Base-by-base conservation (phyloP, 176 grass and related monocot genomes). In the Rhynchospora tenuis region DNA sequence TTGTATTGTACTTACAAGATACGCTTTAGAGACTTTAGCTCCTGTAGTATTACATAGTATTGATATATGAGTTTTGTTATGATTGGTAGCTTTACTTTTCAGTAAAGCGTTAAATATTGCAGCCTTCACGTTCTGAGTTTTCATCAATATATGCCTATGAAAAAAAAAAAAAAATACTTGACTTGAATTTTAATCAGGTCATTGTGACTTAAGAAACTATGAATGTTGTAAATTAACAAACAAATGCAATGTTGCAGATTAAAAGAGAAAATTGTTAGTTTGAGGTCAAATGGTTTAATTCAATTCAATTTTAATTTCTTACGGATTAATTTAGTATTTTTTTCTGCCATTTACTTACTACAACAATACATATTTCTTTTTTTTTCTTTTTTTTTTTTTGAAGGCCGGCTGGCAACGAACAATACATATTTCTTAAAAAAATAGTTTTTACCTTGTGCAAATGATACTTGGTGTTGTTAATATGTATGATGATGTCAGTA, bases 401-500 rank as follows among this genome's bases (percentile, higher is more conserved):
- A n/a, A n/a, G n/a, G n/a, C n/a, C n/a, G n/a, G n/a, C n/a, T n/a
- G n/a, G n/a, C n/a, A n/a, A n/a, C n/a, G n/a, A 71, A 71, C 14
- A 44, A 44, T 27, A 9, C 19, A 19, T 71, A 70, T 10, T 48
- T 50, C n/a, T 27, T 26, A n/a, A n/a, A n/a, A 19, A 81, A 38
- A 82, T 1, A 60, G 27, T 64, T n/a, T 31, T 57, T 91, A 98
- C 95, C 95, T 98, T 98, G 43, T 98, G 95, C 45, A 98, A 84
- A 62, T 87, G 89, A 86, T 98, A 98, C 80, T 93, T 98, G 6
- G 91, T 98, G 76, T 91, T 98, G 84, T 93, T 95, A 58, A 98
- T 84, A 84, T 91, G 89, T 84, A 98, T 93, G 62, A 95, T 91
- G 26, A 98, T 90, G 86, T 98, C 95, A 2, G 95, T 73, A 20